Evolutionary conservation across 164 flowering plant genomes (phyloP), one percentile per base, ranked within the genome.

Genomic region (Malania oleifera): DNA sequence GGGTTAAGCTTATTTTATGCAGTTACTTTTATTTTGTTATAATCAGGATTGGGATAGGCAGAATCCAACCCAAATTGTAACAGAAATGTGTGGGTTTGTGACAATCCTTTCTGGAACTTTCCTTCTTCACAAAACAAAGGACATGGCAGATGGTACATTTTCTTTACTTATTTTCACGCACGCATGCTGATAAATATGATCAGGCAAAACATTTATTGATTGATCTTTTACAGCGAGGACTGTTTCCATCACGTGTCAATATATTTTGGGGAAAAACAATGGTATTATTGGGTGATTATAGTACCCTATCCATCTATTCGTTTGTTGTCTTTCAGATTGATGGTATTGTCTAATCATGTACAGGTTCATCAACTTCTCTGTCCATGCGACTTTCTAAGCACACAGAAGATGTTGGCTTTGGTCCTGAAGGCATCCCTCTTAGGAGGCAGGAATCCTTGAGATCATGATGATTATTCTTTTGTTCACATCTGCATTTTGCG

Each of bases 1-100:
- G 13, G 41, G 41, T 9, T 31, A 4, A 4, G 41, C 14, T 38
- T 5, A 11, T 2, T 7, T 38, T 38, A 1, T 7, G 14, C 8
- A 11, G 13, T 11, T 38, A n/a, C 22, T 43, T 43, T 17, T 20
- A 18, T 43, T 43, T 5, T 43, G 20, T 43, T 43, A n/a, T 38
- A 2, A 28, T 28, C 69, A 80, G 85, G 85, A 81, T 52, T 78
- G 82, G 82, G 81, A 78, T 63, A 64, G 80, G 57, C 82, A 81
- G 63, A 70, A 60, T 50, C 82, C 82, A 52, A 69, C 86, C 0
- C 82, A 79, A 56, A 80, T 82, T 35, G 73, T 82, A 57, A 82
- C 86, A 7, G 83, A 82, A 64, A 75, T 79, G 80, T 79, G 86
- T 67, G 86, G 83, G 2, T 82, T 79, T 63, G 86, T 82, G 41